Evolutionary conservation across 805 yeast genomes (phyloP), one percentile per base, ranked within the genome.

Genomic region (Hanseniaspora meyeri): DNA sequence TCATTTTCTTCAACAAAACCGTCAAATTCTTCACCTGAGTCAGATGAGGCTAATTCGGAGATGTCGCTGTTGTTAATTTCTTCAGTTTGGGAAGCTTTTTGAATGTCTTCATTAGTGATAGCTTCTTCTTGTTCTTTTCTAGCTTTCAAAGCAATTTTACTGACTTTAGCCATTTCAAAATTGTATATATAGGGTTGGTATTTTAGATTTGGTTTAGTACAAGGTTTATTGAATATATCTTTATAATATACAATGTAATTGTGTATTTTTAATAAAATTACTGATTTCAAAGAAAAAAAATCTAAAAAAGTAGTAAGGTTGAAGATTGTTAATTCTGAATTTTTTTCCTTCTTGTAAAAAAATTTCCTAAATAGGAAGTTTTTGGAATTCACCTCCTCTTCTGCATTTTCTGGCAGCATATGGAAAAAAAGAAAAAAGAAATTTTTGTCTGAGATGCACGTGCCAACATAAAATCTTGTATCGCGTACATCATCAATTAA

Each of bases 11-110:
- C 52, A 12, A 55, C 54, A 37, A 46, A 51, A 12, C 50, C 59
- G 36, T 52, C 59, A 34, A 55, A 59, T 4, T 49, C 59, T 43
- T 60, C 63, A 12, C 55, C 59, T 47, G 63, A 62, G 19, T 53
- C 57, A 19, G 57, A 53, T 16, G 47, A 46, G 29, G 29, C 31
- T 39, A 53, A 19, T 31, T 46, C 57, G 3, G 57, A 55, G 14
- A 60, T 58, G 38, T 49, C 53, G 24, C 62, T 36, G 32, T 50
- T 47, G 36, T 60, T 46, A 51, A 59, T 57, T 32, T 58, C 43
- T 34, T 49, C 57, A n/a, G 32, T 45, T 32, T 48, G 32, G 7
- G 52, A 40, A 29, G 43, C 55, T 16, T 49, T 51, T 49, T 52
- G 27, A 10, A 53, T 38, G 27, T 36, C 57, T 34, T 56, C 52